These are phyloP conservation scores for Puccinia brachypodii DNA, from an alignment of 1,284 basidiomycete species.

Conservation along the genomic window DNA sequence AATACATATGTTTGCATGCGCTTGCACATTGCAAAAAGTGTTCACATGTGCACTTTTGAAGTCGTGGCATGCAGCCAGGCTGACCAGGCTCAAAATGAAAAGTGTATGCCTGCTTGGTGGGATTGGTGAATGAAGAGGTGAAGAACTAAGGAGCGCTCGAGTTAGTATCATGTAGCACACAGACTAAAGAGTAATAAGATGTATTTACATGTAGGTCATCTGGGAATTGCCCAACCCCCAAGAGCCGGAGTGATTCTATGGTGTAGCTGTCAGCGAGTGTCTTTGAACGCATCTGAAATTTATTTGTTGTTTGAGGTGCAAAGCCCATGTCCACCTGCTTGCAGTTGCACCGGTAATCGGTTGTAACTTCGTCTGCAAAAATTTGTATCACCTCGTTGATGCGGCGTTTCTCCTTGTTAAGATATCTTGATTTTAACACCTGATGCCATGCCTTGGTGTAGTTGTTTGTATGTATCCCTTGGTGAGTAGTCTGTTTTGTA, in stretches of 20 bases:
- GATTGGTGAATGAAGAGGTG: no score
- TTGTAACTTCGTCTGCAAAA: neutral
- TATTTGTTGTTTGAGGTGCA: neutral
- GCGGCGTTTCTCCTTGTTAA: neutral
- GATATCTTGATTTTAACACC: neutral
- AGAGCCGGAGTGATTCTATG: neutral
- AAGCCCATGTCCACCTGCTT: neutral
- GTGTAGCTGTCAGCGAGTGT: neutral
- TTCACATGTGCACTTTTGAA: no score
- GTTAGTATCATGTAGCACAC: no score
- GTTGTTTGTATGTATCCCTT: constrained; percentile 9
- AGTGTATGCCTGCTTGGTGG: no score
- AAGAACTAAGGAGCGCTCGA: no score
- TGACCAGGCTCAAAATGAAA: no score
- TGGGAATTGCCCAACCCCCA: no score
- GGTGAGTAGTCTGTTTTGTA: neutral
- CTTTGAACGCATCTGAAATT: neutral
- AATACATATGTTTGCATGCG: no score
- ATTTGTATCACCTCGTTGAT: neutral
- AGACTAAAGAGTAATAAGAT: no score
- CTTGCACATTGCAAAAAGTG: no score
- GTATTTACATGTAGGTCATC: no score
- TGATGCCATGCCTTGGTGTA: neutral
- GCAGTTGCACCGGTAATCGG: neutral
- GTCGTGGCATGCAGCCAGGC: no score